Conservation (phyloP, 371 early-diverging fungal genomes). For the Saksenaea vasiformis region DNA sequence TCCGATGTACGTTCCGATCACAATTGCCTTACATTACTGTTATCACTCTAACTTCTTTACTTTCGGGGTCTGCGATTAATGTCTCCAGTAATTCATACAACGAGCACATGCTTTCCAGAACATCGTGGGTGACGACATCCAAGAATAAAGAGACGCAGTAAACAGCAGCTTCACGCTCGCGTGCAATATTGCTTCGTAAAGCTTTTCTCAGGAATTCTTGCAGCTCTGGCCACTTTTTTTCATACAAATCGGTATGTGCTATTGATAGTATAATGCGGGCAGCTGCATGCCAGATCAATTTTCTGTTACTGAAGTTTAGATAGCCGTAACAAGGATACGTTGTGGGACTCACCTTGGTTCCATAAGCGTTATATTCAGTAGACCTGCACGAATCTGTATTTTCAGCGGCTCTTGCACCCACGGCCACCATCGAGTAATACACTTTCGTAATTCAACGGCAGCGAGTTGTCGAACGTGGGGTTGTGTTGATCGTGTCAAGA, state of each 20-base stretch:
- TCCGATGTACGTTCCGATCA: not conserved
- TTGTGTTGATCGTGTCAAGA: constrained; percentile 59
- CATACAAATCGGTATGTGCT: constrained; percentile 77
- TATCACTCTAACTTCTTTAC: constrained; percentile 73
- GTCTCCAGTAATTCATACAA: constrained; percentile 72
- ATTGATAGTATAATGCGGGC: constrained; percentile 84
- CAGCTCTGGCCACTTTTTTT: constrained; percentile 78
- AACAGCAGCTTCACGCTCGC: constrained; percentile 85
- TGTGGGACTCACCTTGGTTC: constrained; percentile 67
- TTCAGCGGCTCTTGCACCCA: constrained; percentile 56
- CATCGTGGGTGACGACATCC: constrained; percentile 76
- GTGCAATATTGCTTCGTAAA: constrained; percentile 61
- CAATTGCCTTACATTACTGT: constrained; percentile 59
- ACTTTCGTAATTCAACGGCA: constrained; percentile 88
- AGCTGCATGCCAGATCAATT: constrained; percentile 71
- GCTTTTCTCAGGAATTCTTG: constrained; percentile 73
- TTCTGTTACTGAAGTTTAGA: constrained; percentile 33
- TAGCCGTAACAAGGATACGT: not conserved
- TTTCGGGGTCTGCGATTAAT: constrained; percentile 79
- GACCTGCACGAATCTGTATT: constrained; percentile 59
- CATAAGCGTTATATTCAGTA: constrained; percentile 67
- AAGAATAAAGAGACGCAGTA: constrained; percentile 81
- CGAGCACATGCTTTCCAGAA: constrained; percentile 61
- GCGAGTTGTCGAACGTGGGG: constrained; percentile 82
- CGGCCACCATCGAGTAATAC: constrained; percentile 72